Evolutionary conservation across 2,329 filamentous ascomycete species (phyloP), one percentile per base, ranked within the genome.

Genomic region (Pleomassaria siparia): DNA sequence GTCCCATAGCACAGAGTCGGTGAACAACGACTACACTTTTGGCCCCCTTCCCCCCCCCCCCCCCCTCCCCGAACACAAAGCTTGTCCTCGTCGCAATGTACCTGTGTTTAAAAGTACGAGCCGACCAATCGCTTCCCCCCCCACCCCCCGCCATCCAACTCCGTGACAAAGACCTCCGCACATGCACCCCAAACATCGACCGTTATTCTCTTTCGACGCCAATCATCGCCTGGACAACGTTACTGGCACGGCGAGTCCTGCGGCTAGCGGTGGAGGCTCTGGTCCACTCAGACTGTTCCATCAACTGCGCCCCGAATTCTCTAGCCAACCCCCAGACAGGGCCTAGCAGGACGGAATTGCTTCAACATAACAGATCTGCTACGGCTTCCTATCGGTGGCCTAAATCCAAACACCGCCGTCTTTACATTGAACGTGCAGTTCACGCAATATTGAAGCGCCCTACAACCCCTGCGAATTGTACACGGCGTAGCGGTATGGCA

Each of bases 11-110:
- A 50, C 44, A 50, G 18, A 22, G 53, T 58, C 58, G 58, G 58
- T 62, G 58, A 62, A 50, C 42, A n/a, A 28, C 33, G 32, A 42
- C 43, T 40, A 28, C 36, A 36, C 25, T 24, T 48, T 49, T 45
- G 18, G 44, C 46, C 51, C 45, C 48, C 51, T 43, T 51, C 45
- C 20, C 36, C 51, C 54, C 25, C 24, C 47, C 41, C 29, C 44
- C 54, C 50, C 47, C 53, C 47, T 53, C 55, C 55, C 52, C 54
- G 24, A 16, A 35, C 28, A 35, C 30, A 43, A 58, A 51, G 49
- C 53, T 53, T 55, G 49, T 50, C 45, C 11, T 32, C 9, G n/a
- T 42, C 29, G 26, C 49, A 44, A 51, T 47, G 36, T 40, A 45
- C 37, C 33, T 39, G 18, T 18, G 18, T n/a, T n/a, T 4, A 43